Evolutionary conservation across 2,329 filamentous ascomycete species (phyloP).

Genomic region (Colletotrichum neosansevieriae): DNA sequence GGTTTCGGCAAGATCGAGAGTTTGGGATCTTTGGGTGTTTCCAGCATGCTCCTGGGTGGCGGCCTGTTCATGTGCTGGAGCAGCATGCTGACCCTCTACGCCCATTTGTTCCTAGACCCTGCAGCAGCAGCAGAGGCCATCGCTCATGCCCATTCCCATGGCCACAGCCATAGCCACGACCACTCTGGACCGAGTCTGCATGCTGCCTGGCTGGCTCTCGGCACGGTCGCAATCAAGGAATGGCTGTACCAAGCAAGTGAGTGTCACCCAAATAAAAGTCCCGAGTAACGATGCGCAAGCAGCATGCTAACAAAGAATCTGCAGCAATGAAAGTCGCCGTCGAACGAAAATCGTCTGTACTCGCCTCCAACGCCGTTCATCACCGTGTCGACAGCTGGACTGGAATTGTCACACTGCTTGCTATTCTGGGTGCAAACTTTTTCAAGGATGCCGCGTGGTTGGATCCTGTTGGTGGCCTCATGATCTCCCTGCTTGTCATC

Average conservation of each 20-base stretch:
- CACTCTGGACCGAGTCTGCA: slow-evolving; percentile 85
- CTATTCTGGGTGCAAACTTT: slow-evolving; percentile 90
- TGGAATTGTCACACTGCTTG: slow-evolving; percentile 89
- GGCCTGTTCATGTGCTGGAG: slow-evolving; percentile 93
- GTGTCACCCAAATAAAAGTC: slow-evolving; percentile 51
- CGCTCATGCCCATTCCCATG: slow-evolving; percentile 71
- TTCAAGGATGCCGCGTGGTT: slow-evolving; percentile 90
- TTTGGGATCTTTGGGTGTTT: slow-evolving; percentile 91
- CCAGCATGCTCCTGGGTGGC: slow-evolving; percentile 87
- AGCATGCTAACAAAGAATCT: slow-evolving; percentile 20
- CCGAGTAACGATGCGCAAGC: not conserved
- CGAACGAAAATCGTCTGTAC: slow-evolving; percentile 93
- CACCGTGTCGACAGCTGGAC: slow-evolving; percentile 97
- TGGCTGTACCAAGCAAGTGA: slow-evolving; percentile 97
- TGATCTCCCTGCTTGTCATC: slow-evolving; percentile 95
- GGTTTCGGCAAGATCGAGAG: slow-evolving; percentile 99
- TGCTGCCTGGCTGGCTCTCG: slow-evolving; percentile 92
- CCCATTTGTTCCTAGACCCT: slow-evolving; percentile 77
- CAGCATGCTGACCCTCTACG: slow-evolving; percentile 76
- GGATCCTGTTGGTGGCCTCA: slow-evolving; percentile 90
- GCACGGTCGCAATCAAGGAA: slow-evolving; percentile 92
- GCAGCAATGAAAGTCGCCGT: slow-evolving; percentile 93
- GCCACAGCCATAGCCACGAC: slow-evolving; percentile 74
- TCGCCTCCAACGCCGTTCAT: slow-evolving; percentile 96
- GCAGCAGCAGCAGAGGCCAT: slow-evolving; percentile 64